Base-by-base conservation (phyloP, 345 rosid species). In the Lepidium africanum region DNA sequence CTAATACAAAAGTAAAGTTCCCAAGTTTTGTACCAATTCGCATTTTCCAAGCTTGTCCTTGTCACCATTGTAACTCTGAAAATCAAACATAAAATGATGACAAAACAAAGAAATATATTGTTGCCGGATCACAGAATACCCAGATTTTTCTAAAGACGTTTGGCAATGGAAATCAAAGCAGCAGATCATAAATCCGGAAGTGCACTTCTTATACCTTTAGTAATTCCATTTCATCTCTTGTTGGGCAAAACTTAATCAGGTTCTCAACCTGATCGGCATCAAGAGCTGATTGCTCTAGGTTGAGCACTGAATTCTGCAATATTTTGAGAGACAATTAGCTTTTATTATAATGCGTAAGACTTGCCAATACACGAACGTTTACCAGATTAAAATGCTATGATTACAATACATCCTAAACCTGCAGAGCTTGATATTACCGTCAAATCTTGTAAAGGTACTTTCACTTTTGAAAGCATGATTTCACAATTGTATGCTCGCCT, bases 401-500 rank as follows among this genome's bases (percentile, higher is more conserved):
- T 38, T 60, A 39, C 46, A 61, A 48, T 48, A 76, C 50, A 63
- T 53, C 45, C 57, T 69, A 43, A 77, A 59, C 36, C 40, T 38
- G 43, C 16, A 51, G 19, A 55, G 50, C 15, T 32, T 50, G 11
- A 50, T 49, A 80, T 83, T 83, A 93, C 98, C 96, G 79, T 93
- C 73, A 93, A 79, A 16, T 90, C 96, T 41, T 79, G 84, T 75
- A 88, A 72, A 9, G 98, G 97, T 51, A 85, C 88, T 79, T 88
- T 93, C 78, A 93, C 98, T 84, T 93, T 88, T 64, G 98, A 90
- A 80, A 93, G 97, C 98, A 93, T 90, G 65, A 93, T 93, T 78
- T 93, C 98, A 46, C 98, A 90, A 70, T 93, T 93, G 77, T 93
- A 93, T 55, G 98, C 97, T 50, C 97, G 88, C 65, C 96, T 82